Evolutionary conservation across 2,329 filamentous ascomycete species (phyloP).

Genomic region (Lecanicillium sp.): DNA sequence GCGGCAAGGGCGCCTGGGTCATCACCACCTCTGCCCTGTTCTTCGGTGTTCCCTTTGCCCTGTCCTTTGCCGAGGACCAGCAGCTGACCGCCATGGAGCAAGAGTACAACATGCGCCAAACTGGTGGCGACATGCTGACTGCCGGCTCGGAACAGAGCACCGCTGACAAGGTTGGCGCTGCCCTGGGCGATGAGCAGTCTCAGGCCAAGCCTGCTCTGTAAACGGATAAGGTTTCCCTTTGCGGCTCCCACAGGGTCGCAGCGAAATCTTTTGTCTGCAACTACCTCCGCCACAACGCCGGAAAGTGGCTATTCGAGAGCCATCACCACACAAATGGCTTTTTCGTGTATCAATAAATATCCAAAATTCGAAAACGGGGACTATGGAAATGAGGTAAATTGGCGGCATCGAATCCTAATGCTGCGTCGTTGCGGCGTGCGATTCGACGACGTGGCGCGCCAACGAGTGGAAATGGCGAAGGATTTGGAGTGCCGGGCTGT

Average conservation of each 20-base stretch:
- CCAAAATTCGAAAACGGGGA: no score
- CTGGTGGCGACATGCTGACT: slow-evolving; percentile 65
- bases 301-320: no score
- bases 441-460: no score
- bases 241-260: no score
- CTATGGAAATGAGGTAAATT: no score
- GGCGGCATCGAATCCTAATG: no score
- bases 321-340: no score
- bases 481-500: neutral
- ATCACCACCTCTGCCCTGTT: slow-evolving; percentile 83
- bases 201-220: slow-evolving; percentile 47
- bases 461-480: no score
- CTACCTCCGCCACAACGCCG: no score
- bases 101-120: slow-evolving; percentile 92
- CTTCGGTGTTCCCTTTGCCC: slow-evolving; percentile 84
- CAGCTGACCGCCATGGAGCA: slow-evolving; percentile 96
- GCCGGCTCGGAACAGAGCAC: slow-evolving; percentile 37
- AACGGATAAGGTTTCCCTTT: slow-evolving; percentile 11
- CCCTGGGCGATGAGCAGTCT: slow-evolving; percentile 36
- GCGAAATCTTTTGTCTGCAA: no score
- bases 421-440: no score
- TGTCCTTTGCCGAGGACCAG: slow-evolving; percentile 93
- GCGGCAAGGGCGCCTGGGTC: slow-evolving; percentile 85
- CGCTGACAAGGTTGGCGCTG: slow-evolving; percentile 41
- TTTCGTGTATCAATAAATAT: no score